Percentiles rank a stretch among this genome's conserved stretches.
These are phyloP conservation scores for Gnomoniopsis sp. DNA, from an alignment of 2,329 filamentous ascomycete genomes.

Conservation along the genomic window DNA sequence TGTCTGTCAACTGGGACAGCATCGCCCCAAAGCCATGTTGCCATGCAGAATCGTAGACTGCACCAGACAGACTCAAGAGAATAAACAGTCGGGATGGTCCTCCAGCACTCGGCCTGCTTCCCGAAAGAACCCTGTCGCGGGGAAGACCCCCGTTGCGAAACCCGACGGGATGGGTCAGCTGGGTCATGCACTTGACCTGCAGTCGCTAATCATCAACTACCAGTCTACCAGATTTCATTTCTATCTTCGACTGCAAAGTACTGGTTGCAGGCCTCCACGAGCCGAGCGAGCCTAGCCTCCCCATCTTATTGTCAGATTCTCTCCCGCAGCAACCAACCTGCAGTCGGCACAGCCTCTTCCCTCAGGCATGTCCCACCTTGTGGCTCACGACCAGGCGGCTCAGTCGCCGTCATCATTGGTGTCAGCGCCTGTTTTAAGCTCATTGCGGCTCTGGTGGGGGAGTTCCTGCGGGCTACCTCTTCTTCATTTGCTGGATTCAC, in stretches of 20 bases:
- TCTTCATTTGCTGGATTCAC: conserved; percentile 3
- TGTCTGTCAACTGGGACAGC: too few relatives aligned
- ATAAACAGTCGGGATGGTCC: too few relatives aligned
- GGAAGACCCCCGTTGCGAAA: neutral
- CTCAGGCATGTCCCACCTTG: neutral
- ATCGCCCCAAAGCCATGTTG: too few relatives aligned
- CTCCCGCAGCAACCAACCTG: neutral
- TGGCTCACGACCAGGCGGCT: neutral
- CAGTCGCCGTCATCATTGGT: conserved; percentile 5
- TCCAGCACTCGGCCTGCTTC: neutral
- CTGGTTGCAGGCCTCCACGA: conserved; percentile 5
- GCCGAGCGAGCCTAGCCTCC: neutral
- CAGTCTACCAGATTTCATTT: too few relatives aligned
- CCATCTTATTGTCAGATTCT: conserved; percentile 5
- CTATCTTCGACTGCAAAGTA: too few relatives aligned
- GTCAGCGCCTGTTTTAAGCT: conserved; percentile 7
- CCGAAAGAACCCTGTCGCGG: neutral
- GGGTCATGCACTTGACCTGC: conserved; percentile 10
- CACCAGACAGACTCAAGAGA: too few relatives aligned
- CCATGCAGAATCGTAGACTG: too few relatives aligned
- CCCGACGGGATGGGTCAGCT: conserved; percentile 14
- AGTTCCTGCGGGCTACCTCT: neutral
- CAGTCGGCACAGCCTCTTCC: neutral
- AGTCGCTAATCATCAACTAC: too few relatives aligned
- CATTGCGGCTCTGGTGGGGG: neutral